Evolutionary conservation across 305 asterid species (phyloP), one percentile per base, ranked within the genome.

Genomic region (Fraxinus ornus): DNA sequence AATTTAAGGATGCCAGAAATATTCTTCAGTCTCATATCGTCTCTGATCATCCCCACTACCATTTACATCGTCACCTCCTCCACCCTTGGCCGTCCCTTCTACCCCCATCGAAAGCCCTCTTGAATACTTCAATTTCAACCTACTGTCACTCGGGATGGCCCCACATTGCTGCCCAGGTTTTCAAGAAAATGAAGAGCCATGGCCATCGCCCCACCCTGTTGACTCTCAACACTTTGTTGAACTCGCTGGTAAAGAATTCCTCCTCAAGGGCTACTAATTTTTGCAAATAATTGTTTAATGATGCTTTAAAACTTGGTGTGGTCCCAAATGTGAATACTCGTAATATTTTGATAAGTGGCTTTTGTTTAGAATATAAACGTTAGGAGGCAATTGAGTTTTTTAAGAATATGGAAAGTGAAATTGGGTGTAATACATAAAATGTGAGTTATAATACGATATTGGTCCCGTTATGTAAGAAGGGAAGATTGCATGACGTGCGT

Each of bases 111-210:
- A 84, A 77, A 1, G 88, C 88, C 32, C 91, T 95, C 10, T 52
- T 93, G 2, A 86, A 93, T 88, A 94, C 94, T 47, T 87, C 91
- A 77, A 88, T 95, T 30, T 81, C 85, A 28, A 92, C 96, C 7
- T 95, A 95, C 81, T 93, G 96, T 85, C 88, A 88, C 1, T 88
- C 88, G 62, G 91, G 93, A 0, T 89, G 80, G 78, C 93, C 98
- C 77, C 88, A 91, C 83, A 90, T 90, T 5, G 97, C 91, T 1
- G 87, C 86, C 0, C 90, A 90, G 82, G 79, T 94, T 79, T 94
- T 95, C 88, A 94, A 94, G 87, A 90, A 88, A 41, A 94, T 94
- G 98, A 95, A 93, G 88, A 91, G 97, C 30, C 88, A 80, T 6
- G 86, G 83, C 47, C 78, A 88, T 17, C 81, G 76, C 7, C 95